Evolutionary conservation across 1,284 basidiomycete species (phyloP).

Genomic region (Tremellales sp.): DNA sequence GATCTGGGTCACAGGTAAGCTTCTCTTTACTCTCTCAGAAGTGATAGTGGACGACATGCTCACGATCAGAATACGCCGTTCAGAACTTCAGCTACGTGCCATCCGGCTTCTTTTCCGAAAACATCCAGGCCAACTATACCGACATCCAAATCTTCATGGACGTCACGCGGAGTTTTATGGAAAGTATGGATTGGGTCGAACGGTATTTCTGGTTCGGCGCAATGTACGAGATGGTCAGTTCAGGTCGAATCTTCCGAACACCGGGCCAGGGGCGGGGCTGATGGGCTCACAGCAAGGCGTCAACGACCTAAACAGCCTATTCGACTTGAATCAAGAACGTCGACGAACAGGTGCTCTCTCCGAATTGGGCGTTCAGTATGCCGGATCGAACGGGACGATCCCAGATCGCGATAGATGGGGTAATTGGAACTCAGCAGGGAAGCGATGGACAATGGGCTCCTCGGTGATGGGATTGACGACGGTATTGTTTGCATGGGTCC

Average conservation of each 20-base stretch:
- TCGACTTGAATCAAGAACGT: constrained; percentile 10
- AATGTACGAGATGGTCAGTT: constrained; percentile 43
- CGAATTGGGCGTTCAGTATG: constrained; percentile 25
- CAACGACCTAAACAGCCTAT: constrained; percentile 19
- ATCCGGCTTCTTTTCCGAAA: constrained; percentile 1
- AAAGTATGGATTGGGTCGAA: constrained; percentile 50
- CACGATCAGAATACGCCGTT: constrained; percentile 22
- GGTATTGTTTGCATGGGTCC: not conserved
- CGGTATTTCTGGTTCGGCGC: constrained; percentile 55
- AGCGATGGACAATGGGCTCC: not conserved
- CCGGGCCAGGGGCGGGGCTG: not conserved
- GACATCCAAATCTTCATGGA: constrained; percentile 51
- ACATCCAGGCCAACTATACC: constrained; percentile 42
- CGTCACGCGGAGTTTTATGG: constrained; percentile 50
- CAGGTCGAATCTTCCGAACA: not conserved
- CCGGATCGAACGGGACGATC: constrained; percentile 16
- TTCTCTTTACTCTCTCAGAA: constrained; percentile 52
- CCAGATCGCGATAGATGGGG: not conserved
- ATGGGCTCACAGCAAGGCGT: constrained; percentile 23
- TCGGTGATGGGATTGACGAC: not conserved
- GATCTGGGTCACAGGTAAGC: constrained; percentile 67
- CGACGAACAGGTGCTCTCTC: constrained; percentile 22
- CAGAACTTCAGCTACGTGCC: constrained; percentile 46
- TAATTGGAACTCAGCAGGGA: not conserved
- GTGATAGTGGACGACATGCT: not conserved